Base-by-base conservation (phyloP, 2,329 filamentous ascomycete genomes). In the Aspergillus spinulosporus region DNA sequence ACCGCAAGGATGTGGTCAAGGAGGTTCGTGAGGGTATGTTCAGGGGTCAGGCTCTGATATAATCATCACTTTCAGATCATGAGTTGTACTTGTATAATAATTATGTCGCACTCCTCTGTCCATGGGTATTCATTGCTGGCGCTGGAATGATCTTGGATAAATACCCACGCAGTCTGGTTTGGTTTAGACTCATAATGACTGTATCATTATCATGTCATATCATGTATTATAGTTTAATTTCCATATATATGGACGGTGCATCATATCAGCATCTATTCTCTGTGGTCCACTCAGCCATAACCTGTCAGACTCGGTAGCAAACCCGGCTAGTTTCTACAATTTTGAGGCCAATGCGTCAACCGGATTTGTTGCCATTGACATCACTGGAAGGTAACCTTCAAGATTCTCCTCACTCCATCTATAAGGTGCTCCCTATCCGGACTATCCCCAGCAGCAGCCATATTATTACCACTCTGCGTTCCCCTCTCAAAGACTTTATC, bases 11-110 rank as follows among this genome's bases (percentile, higher is more conserved):
- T 73, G 84, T 97, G 31, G 92, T 97, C 34, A 86, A 87, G 34
- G 94, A 97, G 73, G 92, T 99, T 21, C 88, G 90, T 73, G 88
- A 94, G 69, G 94, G 87, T 63, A 92, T 92, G 89, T 92, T 86
- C 69, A 88, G 86, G 77, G 89, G 89, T 49, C 87, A 91, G 71
- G 88, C 89, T 40, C 77, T 92, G 67, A 88, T 92, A 56, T 91
- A 81, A 53, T 36, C 12, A 21, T 26, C n/a, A 14, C 4, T 12
- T 26, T 32, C 40, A 28, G 9, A 32, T 8, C 14, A 46, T 14
- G 43, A 29, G 26, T 46, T 46, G 26, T 52, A 37, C 50, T 46
- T 42, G 12, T 44, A 15, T 21, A 21, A 21, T 21, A 21, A 21
- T 21, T 21, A 21, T 21, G 21, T 21, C 21, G 21, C 42, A 15